Conservation (phyloP, 768 basidiomycete species). For the Tylopilus plumbeoviolaceoides region DNA sequence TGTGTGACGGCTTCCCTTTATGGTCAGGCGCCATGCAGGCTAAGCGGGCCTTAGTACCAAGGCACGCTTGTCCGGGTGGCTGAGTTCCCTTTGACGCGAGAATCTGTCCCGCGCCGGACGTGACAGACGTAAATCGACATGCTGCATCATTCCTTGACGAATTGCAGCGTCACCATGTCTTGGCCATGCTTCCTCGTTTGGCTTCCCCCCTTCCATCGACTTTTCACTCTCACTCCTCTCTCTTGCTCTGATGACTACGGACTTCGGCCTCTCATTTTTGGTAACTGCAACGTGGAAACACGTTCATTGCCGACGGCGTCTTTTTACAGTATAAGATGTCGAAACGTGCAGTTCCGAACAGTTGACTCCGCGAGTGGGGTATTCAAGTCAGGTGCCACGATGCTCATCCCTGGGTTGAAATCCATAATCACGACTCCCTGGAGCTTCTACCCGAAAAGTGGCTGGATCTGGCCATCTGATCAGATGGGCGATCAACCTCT, state of each 20-base stretch:
- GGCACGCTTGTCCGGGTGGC: slow-evolving; percentile 7
- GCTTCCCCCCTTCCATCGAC: background rate
- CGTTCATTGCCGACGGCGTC: background rate
- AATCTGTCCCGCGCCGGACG: slow-evolving; percentile 12
- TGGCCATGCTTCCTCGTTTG: slow-evolving; percentile 1
- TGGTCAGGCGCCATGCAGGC: slow-evolving; percentile 8
- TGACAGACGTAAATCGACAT: slow-evolving; percentile 25
- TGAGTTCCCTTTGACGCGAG: slow-evolving; percentile 3
- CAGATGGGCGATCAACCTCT: background rate
- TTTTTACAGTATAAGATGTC: slow-evolving; percentile 4
- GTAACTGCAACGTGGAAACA: background rate
- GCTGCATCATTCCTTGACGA: slow-evolving; percentile 19
- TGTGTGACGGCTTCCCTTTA: slow-evolving; percentile 5
- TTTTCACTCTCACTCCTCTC: background rate
- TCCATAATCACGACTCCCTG: background rate
- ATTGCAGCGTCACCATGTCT: slow-evolving; percentile 8
- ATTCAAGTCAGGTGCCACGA: slow-evolving; percentile 1
- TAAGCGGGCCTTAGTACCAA: background rate
- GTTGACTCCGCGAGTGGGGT: slow-evolving; percentile 2
- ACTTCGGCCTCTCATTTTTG: background rate
- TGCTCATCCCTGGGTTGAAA: background rate
- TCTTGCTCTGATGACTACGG: background rate
- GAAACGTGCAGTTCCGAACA: slow-evolving; percentile 6
- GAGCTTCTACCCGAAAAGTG: background rate
- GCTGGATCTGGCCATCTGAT: slow-evolving; percentile 4